These are phyloP conservation scores for Croton setiger DNA, from an alignment of 441 rosid species.

Conservation along the genomic window DNA sequence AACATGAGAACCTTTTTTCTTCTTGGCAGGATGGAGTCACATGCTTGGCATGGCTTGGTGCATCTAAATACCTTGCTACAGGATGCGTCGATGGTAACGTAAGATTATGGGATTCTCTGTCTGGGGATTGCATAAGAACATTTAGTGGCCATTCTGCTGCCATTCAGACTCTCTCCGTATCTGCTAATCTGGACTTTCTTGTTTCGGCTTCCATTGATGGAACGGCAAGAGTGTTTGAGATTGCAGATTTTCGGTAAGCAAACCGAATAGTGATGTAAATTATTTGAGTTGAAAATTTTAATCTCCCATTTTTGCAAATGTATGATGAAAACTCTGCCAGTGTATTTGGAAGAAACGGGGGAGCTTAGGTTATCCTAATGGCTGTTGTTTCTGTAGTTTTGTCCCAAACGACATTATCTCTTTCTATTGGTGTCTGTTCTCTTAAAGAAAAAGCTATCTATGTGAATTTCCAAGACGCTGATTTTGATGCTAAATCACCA, in stretches of 20 bases:
- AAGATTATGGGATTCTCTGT: constrained; percentile 72
- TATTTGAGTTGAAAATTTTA: not conserved
- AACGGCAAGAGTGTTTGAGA: constrained; percentile 71
- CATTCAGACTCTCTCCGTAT: constrained; percentile 49
- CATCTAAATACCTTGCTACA: constrained; percentile 58
- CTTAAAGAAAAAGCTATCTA: too few relatives aligned
- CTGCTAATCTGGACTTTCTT: constrained; percentile 48
- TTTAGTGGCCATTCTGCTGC: constrained; percentile 60
- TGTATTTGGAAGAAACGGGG: too few relatives aligned
- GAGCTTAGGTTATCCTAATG: too few relatives aligned
- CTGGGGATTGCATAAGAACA: constrained; percentile 58
- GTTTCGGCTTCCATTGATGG: constrained; percentile 66
- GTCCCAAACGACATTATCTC: too few relatives aligned
- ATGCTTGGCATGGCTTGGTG: constrained; percentile 71
- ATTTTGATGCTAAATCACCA: too few relatives aligned
- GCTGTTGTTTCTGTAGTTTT: too few relatives aligned
- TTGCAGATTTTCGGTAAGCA: constrained; percentile 41
- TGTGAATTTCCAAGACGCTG: too few relatives aligned
- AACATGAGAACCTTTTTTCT: not conserved
- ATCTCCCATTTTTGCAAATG: not conserved
- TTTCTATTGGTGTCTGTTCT: too few relatives aligned
- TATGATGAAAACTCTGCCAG: not conserved
- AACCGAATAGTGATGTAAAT: not conserved
- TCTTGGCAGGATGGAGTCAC: constrained; percentile 68
- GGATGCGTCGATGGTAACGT: constrained; percentile 76